Evolutionary conservation across 202 grass and related monocot species (phyloP).

Genomic region (Miscanthus sacchariflorus): DNA sequence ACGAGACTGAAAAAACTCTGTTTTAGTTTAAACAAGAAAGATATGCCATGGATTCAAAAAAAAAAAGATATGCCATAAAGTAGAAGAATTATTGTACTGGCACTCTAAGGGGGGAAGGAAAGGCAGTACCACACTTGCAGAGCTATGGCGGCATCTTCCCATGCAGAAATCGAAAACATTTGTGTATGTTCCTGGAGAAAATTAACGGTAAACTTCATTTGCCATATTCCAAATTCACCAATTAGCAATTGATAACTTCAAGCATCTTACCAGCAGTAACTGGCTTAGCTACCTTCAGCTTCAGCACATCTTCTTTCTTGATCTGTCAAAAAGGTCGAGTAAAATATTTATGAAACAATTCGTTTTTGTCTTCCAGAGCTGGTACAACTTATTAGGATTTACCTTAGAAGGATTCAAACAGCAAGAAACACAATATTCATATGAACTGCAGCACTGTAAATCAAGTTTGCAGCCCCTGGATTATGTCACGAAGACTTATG

Average conservation of each 20-base stretch:
- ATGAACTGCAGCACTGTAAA: slow-evolving; percentile 83
- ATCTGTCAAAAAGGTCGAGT: slow-evolving; percentile 51
- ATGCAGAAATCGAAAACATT: slow-evolving; percentile 83
- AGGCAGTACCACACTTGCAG: slow-evolving; percentile 72
- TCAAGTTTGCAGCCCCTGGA: slow-evolving; percentile 85
- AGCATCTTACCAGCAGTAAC: slow-evolving; percentile 74
- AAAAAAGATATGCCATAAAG: slow-evolving; percentile 3
- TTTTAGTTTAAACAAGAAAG: slow-evolving; percentile 31
- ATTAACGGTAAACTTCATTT: slow-evolving; percentile 35
- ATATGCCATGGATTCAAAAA: too few species aligned
- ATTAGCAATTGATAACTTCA: slow-evolving; percentile 14
- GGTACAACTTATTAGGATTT: slow-evolving; percentile 37
- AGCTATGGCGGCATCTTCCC: slow-evolving; percentile 92
- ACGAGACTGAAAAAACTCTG: not conserved
- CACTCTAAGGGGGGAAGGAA: not conserved
- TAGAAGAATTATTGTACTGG: slow-evolving; percentile 23
- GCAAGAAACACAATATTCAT: slow-evolving; percentile 98
- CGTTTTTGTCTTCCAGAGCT: slow-evolving; percentile 4
- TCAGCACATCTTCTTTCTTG: slow-evolving; percentile 65
- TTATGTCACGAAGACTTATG: slow-evolving; percentile 26
- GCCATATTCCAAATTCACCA: slow-evolving; percentile 19
- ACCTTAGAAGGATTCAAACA: slow-evolving; percentile 90
- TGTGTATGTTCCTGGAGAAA: slow-evolving; percentile 71
- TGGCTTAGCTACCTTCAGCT: slow-evolving; percentile 90
- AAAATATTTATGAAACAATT: slow-evolving; percentile 26